phyloP scores from a whole-genome alignment of 352 stramenopile genomes.

The Pythium angustatum region DNA sequence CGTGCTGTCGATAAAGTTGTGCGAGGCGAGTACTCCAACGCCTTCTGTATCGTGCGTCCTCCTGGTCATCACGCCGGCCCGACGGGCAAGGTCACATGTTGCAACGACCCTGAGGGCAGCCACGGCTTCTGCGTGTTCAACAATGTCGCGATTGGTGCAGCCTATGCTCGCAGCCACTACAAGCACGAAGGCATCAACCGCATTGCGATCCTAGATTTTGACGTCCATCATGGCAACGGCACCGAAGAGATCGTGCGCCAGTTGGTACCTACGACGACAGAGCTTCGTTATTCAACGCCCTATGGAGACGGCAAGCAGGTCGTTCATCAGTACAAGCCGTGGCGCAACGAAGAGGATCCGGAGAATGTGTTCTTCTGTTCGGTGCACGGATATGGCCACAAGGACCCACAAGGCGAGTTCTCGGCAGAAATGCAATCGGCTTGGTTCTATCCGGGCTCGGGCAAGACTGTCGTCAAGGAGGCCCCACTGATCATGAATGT shows the following conservation, averaged over 20 bases:
- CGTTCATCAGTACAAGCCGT: constrained; percentile 93
- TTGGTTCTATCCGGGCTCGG: constrained; percentile 87
- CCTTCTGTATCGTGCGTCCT: constrained; percentile 96
- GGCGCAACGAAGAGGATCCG: constrained; percentile 93
- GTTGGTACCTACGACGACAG: constrained; percentile 86
- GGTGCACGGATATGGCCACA: constrained; percentile 75
- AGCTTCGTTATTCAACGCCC: constrained; percentile 83
- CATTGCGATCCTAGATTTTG: constrained; percentile 98
- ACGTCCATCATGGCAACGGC: constrained; percentile 98
- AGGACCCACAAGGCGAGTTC: constrained; percentile 61
- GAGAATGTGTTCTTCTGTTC: constrained; percentile 97
- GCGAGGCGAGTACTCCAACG: constrained; percentile 89
- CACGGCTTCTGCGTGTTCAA: constrained; percentile 98
- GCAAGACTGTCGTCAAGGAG: constrained; percentile 41
- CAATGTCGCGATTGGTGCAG: constrained; percentile 97
- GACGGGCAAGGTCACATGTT: constrained; percentile 91
- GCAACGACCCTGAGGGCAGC: constrained; percentile 88
- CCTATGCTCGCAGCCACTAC: constrained; percentile 94
- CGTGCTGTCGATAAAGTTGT: constrained; percentile 87
- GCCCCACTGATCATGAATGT: constrained; percentile 66
- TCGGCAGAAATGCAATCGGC: constrained; percentile 35
- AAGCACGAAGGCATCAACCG: constrained; percentile 89
- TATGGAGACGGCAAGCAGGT: constrained; percentile 89
- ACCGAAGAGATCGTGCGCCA: constrained; percentile 96
- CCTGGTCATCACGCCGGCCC: constrained; percentile 97